Evolutionary conservation across 352 stramenopile genomes (phyloP), one percentile per base, ranked within the genome.

Genomic region (Phytophthora fragariaefolia): DNA sequence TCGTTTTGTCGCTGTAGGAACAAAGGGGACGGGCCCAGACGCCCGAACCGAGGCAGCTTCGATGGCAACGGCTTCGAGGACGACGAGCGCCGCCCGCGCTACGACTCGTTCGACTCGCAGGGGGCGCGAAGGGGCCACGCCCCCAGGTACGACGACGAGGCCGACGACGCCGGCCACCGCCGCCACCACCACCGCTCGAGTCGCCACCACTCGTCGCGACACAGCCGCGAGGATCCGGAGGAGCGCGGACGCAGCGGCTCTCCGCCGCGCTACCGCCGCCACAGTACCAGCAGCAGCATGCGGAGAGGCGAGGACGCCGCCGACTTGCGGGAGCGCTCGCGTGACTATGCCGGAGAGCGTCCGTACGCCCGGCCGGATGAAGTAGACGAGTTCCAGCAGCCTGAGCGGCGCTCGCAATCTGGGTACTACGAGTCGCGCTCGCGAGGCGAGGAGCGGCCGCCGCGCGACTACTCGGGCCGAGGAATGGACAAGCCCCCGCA

Each of bases 161-260:
- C 58, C 1, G 66, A 79, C 5, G 70, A 78, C 12, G n/a, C 43
- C 1, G 22, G 38, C 6, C 65, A 66, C 38, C 69, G 58, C 13
- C 69, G 61, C 22, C 64, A 66, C 23, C 69, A 69, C 45, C 61
- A 42, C 36, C 60, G 66, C 48, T 76, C 66, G 28, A 79, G 56
- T 62, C 66, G 67, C 17, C 63, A 67, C 43, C 66, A 75, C 63
- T 73, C 65, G 22, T 75, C 70, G 32, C 66, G 71, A 2, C 58
- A 76, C 62, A 63, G 26, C 69, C 66, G 60, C n/a, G 71, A 75
- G 42, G 58, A 58, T 12, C 23, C 56, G 1, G 64, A 65, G 20
- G 56, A 68, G 23, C 60, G 66, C n/a, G 52, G 59, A 62, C 60
- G 65, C 18, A 74, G 71, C 27, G 58, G 47, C 20, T 79, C 71